phyloP scores from a whole-genome alignment of 805 yeast genomes.

The Suhomyces sp. region DNA sequence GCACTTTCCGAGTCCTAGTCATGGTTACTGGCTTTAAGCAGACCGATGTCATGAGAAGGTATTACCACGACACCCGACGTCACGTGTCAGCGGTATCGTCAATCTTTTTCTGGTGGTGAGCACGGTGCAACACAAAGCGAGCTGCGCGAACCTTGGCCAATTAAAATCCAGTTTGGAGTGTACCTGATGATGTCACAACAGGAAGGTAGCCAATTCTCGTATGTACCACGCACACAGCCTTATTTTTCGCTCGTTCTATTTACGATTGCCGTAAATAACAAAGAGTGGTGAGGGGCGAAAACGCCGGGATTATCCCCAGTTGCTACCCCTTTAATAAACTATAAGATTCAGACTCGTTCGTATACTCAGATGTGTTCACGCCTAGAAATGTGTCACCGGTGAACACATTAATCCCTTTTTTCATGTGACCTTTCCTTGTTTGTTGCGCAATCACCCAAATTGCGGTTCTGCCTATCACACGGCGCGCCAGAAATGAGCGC shows the following conservation, averaged over 20 bases:
- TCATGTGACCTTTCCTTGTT: neutral
- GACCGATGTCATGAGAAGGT: no score
- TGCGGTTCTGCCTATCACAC: neutral
- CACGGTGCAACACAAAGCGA: no score
- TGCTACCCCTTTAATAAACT: neutral
- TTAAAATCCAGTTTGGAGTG: neutral
- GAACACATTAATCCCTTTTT: no score
- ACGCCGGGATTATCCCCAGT: neutral
- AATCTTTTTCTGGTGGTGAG: no score
- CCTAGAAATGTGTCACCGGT: no score
- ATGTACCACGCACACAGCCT: slow-evolving; percentile 4
- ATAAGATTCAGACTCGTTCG: neutral
- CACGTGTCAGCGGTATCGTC: no score
- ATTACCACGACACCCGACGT: no score
- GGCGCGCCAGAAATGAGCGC: slow-evolving; percentile 1
- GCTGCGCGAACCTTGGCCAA: neutral
- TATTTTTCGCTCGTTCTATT: neutral
- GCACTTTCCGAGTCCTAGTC: slow-evolving; percentile 55
- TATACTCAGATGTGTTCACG: no score
- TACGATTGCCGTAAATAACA: slow-evolving; percentile 4
- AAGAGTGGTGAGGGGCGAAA: neutral
- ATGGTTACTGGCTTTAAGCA: no score
- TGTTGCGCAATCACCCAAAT: neutral
- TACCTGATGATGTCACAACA: slow-evolving; percentile 3
- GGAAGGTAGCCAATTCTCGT: slow-evolving; percentile 1